These are phyloP conservation scores for Starmerella bombicola DNA, from an alignment of 805 yeast species.

Conservation along the genomic window DNA sequence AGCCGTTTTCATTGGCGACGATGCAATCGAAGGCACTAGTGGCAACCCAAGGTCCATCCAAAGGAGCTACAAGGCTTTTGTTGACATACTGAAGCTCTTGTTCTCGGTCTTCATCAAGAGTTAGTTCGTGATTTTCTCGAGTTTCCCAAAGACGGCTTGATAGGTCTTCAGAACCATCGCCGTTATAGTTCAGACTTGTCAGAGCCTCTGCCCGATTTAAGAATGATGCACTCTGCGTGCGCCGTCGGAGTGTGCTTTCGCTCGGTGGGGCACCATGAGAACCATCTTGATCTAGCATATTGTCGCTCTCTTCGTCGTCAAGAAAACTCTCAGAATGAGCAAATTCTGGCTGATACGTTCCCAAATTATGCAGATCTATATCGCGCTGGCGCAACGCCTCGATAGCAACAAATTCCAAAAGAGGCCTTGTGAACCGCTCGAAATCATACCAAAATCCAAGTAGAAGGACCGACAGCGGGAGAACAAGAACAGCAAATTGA, in stretches of 20 bases:
- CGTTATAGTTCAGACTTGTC: conserved; percentile 2
- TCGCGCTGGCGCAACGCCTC: conserved; percentile 40
- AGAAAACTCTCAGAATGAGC: neutral
- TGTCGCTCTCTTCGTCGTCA: neutral
- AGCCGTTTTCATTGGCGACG: conserved; percentile 35
- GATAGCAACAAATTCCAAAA: conserved; percentile 74
- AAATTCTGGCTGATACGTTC: conserved; percentile 8
- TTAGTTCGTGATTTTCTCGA: conserved; percentile 23
- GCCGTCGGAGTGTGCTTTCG: neutral
- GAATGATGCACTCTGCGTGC: neutral
- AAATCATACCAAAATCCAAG: conserved; percentile 62
- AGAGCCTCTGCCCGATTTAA: conserved; percentile 4
- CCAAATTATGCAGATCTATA: conserved; percentile 7
- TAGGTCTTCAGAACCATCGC: conserved; percentile 2
- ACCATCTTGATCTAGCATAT: neutral
- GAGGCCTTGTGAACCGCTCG: conserved; percentile 66
- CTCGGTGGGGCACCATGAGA: neutral
- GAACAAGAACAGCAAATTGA: conserved; percentile 52
- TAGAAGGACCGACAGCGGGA: conserved; percentile 67
- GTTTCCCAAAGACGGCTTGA: conserved; percentile 4
- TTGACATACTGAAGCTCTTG: conserved; percentile 58
- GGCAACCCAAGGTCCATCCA: conserved; percentile 79
- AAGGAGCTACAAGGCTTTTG: conserved; percentile 52
- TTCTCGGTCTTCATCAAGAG: conserved; percentile 73
- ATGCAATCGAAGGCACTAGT: conserved; percentile 46